Conservation (phyloP, 257 asterid genomes). For the Ophiorrhiza pumila region DNA sequence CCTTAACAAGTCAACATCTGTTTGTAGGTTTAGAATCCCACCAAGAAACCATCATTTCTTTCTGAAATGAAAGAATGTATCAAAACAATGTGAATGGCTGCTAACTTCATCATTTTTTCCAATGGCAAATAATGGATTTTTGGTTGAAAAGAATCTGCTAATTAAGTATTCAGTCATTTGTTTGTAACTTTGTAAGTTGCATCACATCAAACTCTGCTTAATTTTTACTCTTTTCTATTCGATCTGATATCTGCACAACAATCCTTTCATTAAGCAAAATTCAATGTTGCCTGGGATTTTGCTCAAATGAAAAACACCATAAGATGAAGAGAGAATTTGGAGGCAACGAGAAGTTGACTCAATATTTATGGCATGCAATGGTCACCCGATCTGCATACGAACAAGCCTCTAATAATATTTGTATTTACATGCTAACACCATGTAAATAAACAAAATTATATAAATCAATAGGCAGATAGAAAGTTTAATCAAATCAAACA, state of each 20-base stretch:
- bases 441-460: neutral
- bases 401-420: neutral
- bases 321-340: slow-evolving; percentile 7
- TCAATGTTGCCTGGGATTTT: neutral
- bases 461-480: neutral
- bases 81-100: too few species aligned
- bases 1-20: too few species aligned
- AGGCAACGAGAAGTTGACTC: slow-evolving; percentile 32
- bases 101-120: too few species aligned
- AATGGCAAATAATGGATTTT: too few species aligned
- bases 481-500: slow-evolving; percentile 7
- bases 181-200: too few species aligned
- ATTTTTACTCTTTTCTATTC: too few species aligned
- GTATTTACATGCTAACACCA: neutral
- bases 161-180: too few species aligned
- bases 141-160: too few species aligned
- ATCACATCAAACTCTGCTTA: too few species aligned
- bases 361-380: neutral
- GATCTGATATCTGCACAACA: neutral
- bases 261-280: neutral
- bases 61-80: too few species aligned
- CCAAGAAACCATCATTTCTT: too few species aligned
- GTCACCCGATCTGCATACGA: neutral
- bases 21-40: too few species aligned
- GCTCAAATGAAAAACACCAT: neutral